Evolutionary conservation across 768 basidiomycete species (phyloP), one percentile per base, ranked within the genome.

Genomic region (Termitomyces sp.): DNA sequence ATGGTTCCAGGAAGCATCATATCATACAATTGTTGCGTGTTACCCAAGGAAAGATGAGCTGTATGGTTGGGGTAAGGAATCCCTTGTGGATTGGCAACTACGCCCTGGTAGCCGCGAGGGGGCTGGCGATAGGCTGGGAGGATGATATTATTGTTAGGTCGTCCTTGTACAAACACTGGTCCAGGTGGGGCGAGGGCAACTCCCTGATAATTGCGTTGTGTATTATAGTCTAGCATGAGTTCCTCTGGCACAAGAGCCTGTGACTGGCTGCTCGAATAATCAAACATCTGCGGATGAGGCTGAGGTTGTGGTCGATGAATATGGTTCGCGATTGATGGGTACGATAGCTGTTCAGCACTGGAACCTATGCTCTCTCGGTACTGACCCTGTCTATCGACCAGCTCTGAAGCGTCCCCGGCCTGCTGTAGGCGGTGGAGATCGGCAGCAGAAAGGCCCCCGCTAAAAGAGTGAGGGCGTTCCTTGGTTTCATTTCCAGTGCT

Each of bases 391-490:
- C 71, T 73, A 61, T 76, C 76, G 0, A 62, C 50, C 59, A 75
- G 73, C 51, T 74, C 73, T 55, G 66, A 58, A 41, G 69, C 70
- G 58, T 84, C 83, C 51, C 82, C 87, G 31, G 78, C 84, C 66
- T 89, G 87, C 69, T 89, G 87, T 57, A 92, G 75, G 66, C 89
- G 87, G 63, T 85, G 84, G 57, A 91, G 76, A 64, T 92, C 89
- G 49, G 88, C 86, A 51, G 74, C 79, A 6, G 90, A 89, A 49
- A 91, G 74, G 31, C 87, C 88, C 45, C 90, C 90, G 60, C 87
- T 91, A 69, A 89, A 91, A 0, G 89, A 91, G 68, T 88, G 89
- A 16, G 89, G 89, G 55, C 89, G 82, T 68, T 89, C 90, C 69
- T 88, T 87, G 50, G 83, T 75, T 68, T 91, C 88, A 56, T 72